Evolutionary conservation across 225 moss, liverwort and hornwort genomes (phyloP), one percentile per base, ranked within the genome.

Genomic region (Climacium dendroides): DNA sequence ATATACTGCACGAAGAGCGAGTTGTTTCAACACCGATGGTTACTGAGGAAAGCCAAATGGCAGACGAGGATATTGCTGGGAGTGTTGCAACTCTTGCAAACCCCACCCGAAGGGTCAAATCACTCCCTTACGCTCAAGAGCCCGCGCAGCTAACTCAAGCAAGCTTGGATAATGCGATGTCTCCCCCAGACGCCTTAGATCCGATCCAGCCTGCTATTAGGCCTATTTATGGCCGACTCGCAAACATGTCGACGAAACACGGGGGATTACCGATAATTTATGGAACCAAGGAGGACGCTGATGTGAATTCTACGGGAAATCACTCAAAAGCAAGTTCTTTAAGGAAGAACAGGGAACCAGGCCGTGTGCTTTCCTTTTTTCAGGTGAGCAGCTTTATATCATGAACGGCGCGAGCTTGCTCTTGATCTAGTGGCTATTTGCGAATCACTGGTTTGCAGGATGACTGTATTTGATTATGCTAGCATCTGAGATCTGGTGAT

Each of bases 321-420:
- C 39, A 3, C 15, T 23, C 5, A 8, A 13, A 39, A 69, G 62
- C 1, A 15, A 39, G 5, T 24, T 6, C 32, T 53, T 45, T 1
- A 19, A 34, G 19, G 50, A 77, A 82, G 52, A 24, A 48, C 15
- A 85, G 70, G 87, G 81, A 63, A 24, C 6, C 47, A 9, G 24
- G 6, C 26, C 2, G 29, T 45, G 6, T 34, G 57, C 0, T 57
- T 35, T 35, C 79, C 57, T 10, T 19, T 1, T 0, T 43, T 9
- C 18, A 78, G 63, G 91, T 91, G 80, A 86, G 91, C 52, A 72
- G 10, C 8, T 45, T 26, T 17, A 72, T 10, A 17, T 74, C 75
- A 45, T 53, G 80, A 57, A 54, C 26, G 67, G 24, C 53, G 9
- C 61, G 63, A 47, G 73, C 45, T 57, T 23, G 6, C 28, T 63